Percentiles rank a stretch among this genome's conserved stretches.
phyloP scores from a whole-genome alignment of 768 basidiomycete species.

The Postia placenta region DNA sequence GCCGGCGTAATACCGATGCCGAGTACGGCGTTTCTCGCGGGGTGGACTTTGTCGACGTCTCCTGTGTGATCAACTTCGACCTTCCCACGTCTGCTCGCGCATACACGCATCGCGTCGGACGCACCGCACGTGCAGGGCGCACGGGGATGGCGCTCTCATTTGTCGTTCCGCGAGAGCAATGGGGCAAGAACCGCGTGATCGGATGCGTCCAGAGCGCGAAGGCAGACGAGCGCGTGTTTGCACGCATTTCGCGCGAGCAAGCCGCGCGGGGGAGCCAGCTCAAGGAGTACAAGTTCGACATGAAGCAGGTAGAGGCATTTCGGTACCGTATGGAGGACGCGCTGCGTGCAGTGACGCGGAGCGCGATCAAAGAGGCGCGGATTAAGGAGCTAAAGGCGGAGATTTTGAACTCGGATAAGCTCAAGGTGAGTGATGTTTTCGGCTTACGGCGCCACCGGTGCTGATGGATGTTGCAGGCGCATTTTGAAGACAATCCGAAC shows the following conservation, averaged over 20 bases:
- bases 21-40: slow-evolving; percentile 96
- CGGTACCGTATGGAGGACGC: slow-evolving; percentile 98
- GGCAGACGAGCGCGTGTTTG: slow-evolving; percentile 72
- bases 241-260: slow-evolving; percentile 72
- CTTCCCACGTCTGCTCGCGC: slow-evolving; percentile 82
- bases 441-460: not conserved
- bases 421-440: slow-evolving; percentile 59
- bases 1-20: slow-evolving; percentile 42
- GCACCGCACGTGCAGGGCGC: slow-evolving; percentile 93
- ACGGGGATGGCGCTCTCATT: slow-evolving; percentile 91
- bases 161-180: slow-evolving; percentile 62
- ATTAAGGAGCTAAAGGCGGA: slow-evolving; percentile 92
- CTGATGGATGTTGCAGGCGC: slow-evolving; percentile 54
- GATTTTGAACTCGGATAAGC: slow-evolving; percentile 91
- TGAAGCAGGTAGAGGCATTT: slow-evolving; percentile 95
- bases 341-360: slow-evolving; percentile 79
- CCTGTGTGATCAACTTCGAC: slow-evolving; percentile 98
- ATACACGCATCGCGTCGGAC: slow-evolving; percentile 93
- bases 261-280: slow-evolving; percentile 48
- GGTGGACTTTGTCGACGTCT: slow-evolving; percentile 94
- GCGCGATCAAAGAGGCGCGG: slow-evolving; percentile 83
- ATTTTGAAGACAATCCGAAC: slow-evolving; percentile 95
- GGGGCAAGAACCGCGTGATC: slow-evolving; percentile 72
- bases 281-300: slow-evolving; percentile 91
- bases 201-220: slow-evolving; percentile 62